A percentile compares a stretch with the other conserved stretches of the same genome.
Conservation (phyloP, 208 protist species). For the Naegleria lovaniensis region DNA sequence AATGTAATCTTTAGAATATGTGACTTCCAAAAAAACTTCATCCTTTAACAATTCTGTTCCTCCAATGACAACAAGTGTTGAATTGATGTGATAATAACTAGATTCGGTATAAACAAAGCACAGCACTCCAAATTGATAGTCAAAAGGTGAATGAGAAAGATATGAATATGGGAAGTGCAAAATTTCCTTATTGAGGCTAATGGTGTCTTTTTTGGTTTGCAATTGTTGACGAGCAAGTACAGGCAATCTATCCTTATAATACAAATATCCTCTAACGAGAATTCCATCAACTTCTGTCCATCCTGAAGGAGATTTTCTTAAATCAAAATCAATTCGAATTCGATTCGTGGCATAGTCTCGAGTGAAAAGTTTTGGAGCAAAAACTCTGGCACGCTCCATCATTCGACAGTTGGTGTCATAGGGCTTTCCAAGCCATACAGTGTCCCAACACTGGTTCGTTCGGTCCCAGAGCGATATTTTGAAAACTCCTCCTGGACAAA, state of each 20-base stretch:
- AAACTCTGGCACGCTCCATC: neutral
- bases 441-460: neutral
- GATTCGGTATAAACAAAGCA: neutral
- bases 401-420: neutral
- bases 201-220: neutral
- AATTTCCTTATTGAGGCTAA: neutral
- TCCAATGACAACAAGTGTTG: neutral
- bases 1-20: constrained; percentile 8
- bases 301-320: neutral
- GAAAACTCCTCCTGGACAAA: neutral
- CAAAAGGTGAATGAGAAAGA: neutral
- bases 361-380: neutral
- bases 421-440: neutral
- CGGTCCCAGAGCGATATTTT: neutral
- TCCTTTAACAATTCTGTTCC: neutral
- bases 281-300: constrained; percentile 23
- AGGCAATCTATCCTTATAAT: neutral
- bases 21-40: neutral
- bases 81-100: neutral
- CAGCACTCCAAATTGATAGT: neutral
- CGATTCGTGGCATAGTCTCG: neutral
- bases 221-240: neutral
- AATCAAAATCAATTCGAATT: constrained; percentile 14
- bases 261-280: neutral
- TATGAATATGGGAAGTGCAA: neutral